Conservation (phyloP, 805 yeast species). For the Ogataea wickerhamii region DNA sequence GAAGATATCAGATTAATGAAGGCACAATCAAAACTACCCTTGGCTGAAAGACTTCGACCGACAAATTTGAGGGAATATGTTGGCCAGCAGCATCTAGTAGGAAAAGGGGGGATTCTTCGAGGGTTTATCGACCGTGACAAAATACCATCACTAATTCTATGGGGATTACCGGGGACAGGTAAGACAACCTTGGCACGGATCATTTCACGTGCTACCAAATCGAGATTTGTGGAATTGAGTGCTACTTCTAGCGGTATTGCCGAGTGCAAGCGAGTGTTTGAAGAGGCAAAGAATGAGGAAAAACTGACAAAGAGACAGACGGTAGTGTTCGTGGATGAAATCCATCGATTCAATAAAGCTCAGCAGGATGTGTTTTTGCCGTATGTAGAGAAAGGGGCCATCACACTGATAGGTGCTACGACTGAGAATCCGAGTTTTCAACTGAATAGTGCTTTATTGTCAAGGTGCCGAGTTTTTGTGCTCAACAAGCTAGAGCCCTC, state of each 20-base stretch:
- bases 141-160: constrained; percentile 80
- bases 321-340: constrained; percentile 85
- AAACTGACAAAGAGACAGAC: constrained; percentile 50
- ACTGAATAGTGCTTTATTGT: constrained; percentile 74
- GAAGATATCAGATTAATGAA: constrained; percentile 19
- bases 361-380: constrained; percentile 90
- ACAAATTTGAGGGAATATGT: constrained; percentile 60
- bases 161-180: constrained; percentile 98
- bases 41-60: constrained; percentile 87
- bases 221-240: constrained; percentile 72
- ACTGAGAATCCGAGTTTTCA: constrained; percentile 91
- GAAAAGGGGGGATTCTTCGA: constrained; percentile 58
- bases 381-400: constrained; percentile 76
- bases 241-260: constrained; percentile 72
- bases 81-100: constrained; percentile 82
- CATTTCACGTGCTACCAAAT: constrained; percentile 50
- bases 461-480: constrained; percentile 79
- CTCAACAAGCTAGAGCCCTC: constrained; percentile 47
- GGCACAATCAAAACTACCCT: constrained; percentile 39
- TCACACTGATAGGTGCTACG: constrained; percentile 90
- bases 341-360: constrained; percentile 78
- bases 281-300: constrained; percentile 44
- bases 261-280: constrained; percentile 64
- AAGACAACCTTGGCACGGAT: constrained; percentile 73
- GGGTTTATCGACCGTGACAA: constrained; percentile 61